phyloP scores from a whole-genome alignment of 805 yeast genomes.

The Saturnispora zaruensis region DNA sequence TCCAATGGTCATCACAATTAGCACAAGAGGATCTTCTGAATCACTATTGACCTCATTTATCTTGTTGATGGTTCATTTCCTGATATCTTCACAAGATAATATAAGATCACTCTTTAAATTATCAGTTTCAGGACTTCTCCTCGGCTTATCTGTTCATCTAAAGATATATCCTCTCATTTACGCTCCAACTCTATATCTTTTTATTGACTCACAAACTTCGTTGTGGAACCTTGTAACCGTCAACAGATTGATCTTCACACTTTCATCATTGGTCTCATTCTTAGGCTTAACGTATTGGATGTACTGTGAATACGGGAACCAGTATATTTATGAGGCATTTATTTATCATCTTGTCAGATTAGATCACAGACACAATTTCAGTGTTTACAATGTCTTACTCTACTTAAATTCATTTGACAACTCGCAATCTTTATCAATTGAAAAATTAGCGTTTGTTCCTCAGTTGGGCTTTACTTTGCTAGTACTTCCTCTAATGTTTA shows the following conservation, averaged over 20 bases:
- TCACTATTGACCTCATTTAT: constrained; percentile 76
- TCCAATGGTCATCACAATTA: constrained; percentile 90
- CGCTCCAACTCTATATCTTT: constrained; percentile 56
- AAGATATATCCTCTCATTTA: constrained; percentile 90
- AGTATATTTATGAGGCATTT: constrained; percentile 70
- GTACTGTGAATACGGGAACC: constrained; percentile 64
- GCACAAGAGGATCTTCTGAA: constrained; percentile 91
- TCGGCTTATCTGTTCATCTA: constrained; percentile 81
- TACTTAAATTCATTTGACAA: constrained; percentile 46
- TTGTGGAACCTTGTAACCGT: constrained; percentile 33
- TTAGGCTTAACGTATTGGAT: constrained; percentile 42
- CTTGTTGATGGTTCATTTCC: constrained; percentile 44
- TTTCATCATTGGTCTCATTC: constrained; percentile 38
- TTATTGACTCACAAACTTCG: constrained; percentile 24
- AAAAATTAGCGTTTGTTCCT: constrained; percentile 69
- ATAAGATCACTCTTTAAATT: not conserved
- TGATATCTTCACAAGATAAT: constrained; percentile 28
- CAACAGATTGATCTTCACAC: constrained; percentile 34
- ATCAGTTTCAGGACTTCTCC: constrained; percentile 36
- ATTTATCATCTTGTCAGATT: constrained; percentile 73
- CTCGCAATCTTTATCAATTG: not conserved
- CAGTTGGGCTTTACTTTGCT: constrained; percentile 57
- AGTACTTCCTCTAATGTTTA: constrained; percentile 46
- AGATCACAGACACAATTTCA: constrained; percentile 94
- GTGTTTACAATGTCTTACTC: constrained; percentile 70